Evolutionary conservation across 2,329 filamentous ascomycete species (phyloP), one percentile per base, ranked within the genome.

Genomic region (Cladosporium sp.): DNA sequence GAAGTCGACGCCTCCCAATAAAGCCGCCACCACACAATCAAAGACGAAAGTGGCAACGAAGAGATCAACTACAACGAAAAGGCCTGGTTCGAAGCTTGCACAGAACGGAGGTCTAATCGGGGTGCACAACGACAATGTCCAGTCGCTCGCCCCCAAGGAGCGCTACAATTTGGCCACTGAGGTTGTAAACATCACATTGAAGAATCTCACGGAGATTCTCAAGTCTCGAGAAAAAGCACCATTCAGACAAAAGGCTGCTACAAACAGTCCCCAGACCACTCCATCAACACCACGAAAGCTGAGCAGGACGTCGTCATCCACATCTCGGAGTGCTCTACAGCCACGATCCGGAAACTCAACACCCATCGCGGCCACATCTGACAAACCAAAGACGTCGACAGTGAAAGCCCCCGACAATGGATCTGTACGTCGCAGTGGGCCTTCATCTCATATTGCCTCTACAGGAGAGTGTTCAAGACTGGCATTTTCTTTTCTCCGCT

Each of bases 131-230:
- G 52, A 55, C 17, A 34, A 37, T 9, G 28, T 32, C 24, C 52
- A 32, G 28, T 55, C 39, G 12, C 52, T 55, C 13, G 20, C 40
- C n/a, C 40, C 77, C 4, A 83, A 81, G 64, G 87, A 90, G 58
- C 84, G 81, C 70, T 85, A 84, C 51, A 77, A 83, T 44, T 74
- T 92, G 35, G 88, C 89, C 12, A 90, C 88, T 0, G 83, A 91
- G 60, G 78, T 90, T 35, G 83, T 91, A 65, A 93, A 92, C 69
- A 77, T 78, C 6, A 80, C 85, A 1, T 77, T 92, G 37, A 91
- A 89, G 66, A 79, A 82, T 9, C 78, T 93, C 3, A 80, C 80
- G n/a, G 85, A 89, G 57, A 84, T 84, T 0, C 78, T 84, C 19
- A 91, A 86, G 68, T 71, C 75, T 2, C 60, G 35, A 44, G 15